Evolutionary conservation across 192 early-diverging fungal species (phyloP).

Genomic region (Backusella macrospora): DNA sequence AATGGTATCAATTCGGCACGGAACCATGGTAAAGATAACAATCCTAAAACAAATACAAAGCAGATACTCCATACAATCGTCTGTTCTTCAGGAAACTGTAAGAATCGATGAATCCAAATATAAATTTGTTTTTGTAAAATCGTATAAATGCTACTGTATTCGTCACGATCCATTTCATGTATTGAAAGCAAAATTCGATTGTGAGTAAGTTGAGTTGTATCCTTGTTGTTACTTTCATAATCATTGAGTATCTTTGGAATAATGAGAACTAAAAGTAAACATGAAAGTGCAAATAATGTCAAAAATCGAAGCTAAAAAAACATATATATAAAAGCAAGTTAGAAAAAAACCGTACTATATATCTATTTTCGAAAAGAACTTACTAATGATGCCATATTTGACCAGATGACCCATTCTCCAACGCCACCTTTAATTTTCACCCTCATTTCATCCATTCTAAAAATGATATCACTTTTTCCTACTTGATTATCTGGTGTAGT

Average conservation of each 20-base stretch:
- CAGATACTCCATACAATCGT: slow-evolving; percentile 31
- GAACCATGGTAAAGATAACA: slow-evolving; percentile 67
- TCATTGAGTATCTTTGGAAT: slow-evolving; percentile 29
- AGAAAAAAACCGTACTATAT: too few species aligned
- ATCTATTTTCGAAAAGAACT: slow-evolving; percentile 17
- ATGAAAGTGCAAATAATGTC: slow-evolving; percentile 13
- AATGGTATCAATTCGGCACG: slow-evolving; percentile 66
- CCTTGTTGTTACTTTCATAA: slow-evolving; percentile 2
- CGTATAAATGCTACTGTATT: not conserved
- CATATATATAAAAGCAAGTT: slow-evolving; percentile 28
- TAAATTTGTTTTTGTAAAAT: not conserved
- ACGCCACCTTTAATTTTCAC: slow-evolving; percentile 64
- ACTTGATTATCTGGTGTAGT: slow-evolving; percentile 58
- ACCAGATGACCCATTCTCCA: slow-evolving; percentile 72
- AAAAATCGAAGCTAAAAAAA: slow-evolving; percentile 42
- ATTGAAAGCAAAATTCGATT: slow-evolving; percentile 18
- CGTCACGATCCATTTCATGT: slow-evolving; percentile 11
- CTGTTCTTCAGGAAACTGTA: slow-evolving; percentile 26
- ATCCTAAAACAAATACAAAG: slow-evolving; percentile 42
- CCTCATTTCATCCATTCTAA: slow-evolving; percentile 66
- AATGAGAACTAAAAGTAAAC: slow-evolving; percentile 16
- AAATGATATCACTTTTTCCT: slow-evolving; percentile 54
- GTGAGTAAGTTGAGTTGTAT: not conserved
- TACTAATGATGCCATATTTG: slow-evolving; percentile 56
- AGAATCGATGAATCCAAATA: slow-evolving; percentile 54